Percentiles rank a stretch among this genome's conserved stretches.
Evolutionary conservation across 1,284 basidiomycete species (phyloP).

Genomic region (Malassezia yamatoensis): DNA sequence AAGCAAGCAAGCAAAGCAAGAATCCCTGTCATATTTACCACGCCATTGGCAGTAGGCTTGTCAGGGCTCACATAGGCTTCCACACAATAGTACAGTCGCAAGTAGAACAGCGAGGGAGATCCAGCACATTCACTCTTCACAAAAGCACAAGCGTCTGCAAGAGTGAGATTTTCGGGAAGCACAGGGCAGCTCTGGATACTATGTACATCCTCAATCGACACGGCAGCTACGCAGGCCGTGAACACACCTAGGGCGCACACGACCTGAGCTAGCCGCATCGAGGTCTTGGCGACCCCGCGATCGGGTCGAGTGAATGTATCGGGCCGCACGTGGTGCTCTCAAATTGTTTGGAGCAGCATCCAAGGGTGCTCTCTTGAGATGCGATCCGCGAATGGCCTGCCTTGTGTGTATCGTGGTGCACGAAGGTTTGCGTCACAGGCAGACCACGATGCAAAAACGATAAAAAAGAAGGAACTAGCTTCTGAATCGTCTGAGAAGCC

Average conservation of each 20-base stretch:
- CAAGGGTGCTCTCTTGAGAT: no score
- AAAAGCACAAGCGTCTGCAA: constrained; percentile 27
- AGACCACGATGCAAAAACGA: no score
- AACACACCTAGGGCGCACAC: constrained; percentile 1
- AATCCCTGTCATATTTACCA: constrained; percentile 6
- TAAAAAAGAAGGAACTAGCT: no score
- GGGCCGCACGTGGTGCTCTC: not conserved
- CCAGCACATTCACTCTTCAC: constrained; percentile 26
- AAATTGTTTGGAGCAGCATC: no score
- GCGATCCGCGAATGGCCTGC: no score
- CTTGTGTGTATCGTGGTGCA: no score
- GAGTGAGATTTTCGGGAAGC: constrained; percentile 17
- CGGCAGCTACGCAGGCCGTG: not conserved
- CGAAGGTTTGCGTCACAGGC: no score
- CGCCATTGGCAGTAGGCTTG: not conserved
- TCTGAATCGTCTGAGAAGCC: not conserved
- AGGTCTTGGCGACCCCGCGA: not conserved
- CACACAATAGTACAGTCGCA: constrained; percentile 39
- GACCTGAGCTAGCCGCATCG: not conserved
- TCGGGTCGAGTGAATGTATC: not conserved
- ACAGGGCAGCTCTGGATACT: constrained; percentile 18
- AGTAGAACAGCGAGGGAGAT: constrained; percentile 32
- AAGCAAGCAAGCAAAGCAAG: constrained; percentile 4
- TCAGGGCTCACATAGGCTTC: not conserved
- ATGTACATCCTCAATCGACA: not conserved